phyloP scores from a whole-genome alignment of 2,329 filamentous ascomycete species.

The Fusarium pseudonygamai region DNA sequence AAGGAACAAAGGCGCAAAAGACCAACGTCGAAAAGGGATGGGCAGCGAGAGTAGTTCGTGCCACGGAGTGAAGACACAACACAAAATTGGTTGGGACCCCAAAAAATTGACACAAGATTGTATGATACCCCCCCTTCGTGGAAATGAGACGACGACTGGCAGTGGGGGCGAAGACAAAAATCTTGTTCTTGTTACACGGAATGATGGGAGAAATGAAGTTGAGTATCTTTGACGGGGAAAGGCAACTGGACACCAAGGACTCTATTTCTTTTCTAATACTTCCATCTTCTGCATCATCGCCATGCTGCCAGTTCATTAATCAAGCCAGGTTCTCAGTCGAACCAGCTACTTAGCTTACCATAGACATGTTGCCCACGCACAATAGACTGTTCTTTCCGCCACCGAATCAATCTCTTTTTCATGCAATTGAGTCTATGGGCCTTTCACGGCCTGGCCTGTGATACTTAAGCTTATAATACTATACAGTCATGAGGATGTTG shows the following conservation, averaged over 20 bases:
- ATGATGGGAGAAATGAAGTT: slow-evolving; percentile 4
- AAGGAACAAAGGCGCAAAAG: slow-evolving; percentile 15
- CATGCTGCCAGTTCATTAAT: slow-evolving; percentile 26
- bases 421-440: not conserved
- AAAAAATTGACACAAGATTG: slow-evolving; percentile 21
- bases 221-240: slow-evolving; percentile 2
- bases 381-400: slow-evolving; percentile 44
- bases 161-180: slow-evolving; percentile 16
- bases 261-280: slow-evolving; percentile 6
- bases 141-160: slow-evolving; percentile 31
- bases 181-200: not conserved
- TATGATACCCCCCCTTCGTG: slow-evolving; percentile 32
- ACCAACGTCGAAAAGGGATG: slow-evolving; percentile 28
- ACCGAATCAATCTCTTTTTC: slow-evolving; percentile 3
- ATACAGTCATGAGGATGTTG: not conserved
- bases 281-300: slow-evolving; percentile 24
- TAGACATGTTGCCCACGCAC: slow-evolving; percentile 47
- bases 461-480: not conserved
- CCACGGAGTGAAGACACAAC: slow-evolving; percentile 20
- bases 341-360: slow-evolving; percentile 40
- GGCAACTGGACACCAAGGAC: slow-evolving; percentile 10
- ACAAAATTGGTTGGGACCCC: slow-evolving; percentile 14
- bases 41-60: slow-evolving; percentile 32
- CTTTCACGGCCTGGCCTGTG: not conserved
- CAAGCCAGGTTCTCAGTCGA: slow-evolving; percentile 32